Percentiles rank a stretch among this genome's conserved stretches.
These are phyloP conservation scores for Coemansia sp. DNA, from an alignment of 192 early-diverging fungal genomes.

Conservation along the genomic window DNA sequence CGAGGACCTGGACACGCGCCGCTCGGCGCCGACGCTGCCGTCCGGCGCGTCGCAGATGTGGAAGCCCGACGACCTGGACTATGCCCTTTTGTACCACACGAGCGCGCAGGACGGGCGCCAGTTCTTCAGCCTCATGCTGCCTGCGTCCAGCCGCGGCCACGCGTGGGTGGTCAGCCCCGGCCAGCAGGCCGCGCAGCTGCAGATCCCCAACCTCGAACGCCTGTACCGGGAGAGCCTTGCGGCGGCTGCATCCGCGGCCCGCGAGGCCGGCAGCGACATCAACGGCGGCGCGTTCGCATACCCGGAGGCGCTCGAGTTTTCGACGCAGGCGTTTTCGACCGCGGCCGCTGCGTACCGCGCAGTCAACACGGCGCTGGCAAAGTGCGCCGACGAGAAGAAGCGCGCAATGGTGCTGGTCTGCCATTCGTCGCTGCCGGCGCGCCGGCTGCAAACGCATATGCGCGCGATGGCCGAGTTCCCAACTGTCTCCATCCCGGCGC, in stretches of 20 bases:
- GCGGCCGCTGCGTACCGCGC: constrained; percentile 37
- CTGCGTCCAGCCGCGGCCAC: constrained; percentile 51
- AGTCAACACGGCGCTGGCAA: constrained; percentile 58
- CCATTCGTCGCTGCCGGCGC: constrained; percentile 60
- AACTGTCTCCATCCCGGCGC: constrained; percentile 62
- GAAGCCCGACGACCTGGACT: constrained; percentile 53
- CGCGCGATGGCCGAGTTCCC: constrained; percentile 69
- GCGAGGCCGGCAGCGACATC: constrained; percentile 2
- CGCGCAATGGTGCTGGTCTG: constrained; percentile 73
- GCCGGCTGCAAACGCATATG: constrained; percentile 53
- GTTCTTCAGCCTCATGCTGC: constrained; percentile 71
- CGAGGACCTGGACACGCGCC: constrained; percentile 35
- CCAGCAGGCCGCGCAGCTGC: constrained; percentile 52
- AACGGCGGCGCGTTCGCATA: constrained; percentile 46
- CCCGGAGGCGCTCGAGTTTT: constrained; percentile 31
- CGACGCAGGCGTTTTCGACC: constrained; percentile 23
- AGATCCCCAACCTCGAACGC: constrained; percentile 68
- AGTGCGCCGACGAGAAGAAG: constrained; percentile 59
- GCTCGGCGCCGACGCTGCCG: constrained; percentile 19
- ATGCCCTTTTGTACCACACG: constrained; percentile 79
- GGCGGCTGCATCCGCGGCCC: constrained; percentile 8
- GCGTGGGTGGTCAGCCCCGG: constrained; percentile 77
- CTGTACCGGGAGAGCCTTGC: constrained; percentile 61
- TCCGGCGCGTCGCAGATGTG: constrained; percentile 3
- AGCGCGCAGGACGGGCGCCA: constrained; percentile 35